Evolutionary conservation across 2,329 filamentous ascomycete genomes (phyloP).

Genomic region (Metarhizium rileyi): DNA sequence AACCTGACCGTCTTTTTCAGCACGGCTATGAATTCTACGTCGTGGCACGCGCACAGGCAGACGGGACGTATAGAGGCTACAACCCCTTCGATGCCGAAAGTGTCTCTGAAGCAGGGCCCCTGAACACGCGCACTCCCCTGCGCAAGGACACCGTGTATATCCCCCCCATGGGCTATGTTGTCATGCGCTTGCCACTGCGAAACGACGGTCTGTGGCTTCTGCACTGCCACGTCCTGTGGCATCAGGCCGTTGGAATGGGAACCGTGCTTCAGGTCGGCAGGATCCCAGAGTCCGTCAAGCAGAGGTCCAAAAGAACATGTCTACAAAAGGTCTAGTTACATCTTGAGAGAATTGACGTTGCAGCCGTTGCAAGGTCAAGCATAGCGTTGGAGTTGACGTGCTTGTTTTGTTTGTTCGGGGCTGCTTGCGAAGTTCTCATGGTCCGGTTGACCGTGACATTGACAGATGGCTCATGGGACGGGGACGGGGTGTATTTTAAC

Average conservation of each 20-base stretch:
- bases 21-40: conserved; percentile 13
- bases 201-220: conserved; percentile 27
- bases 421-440: too few species aligned
- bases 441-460: too few species aligned
- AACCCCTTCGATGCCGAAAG: conserved; percentile 9
- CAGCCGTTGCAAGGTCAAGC: too few species aligned
- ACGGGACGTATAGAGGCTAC: conserved; percentile 7
- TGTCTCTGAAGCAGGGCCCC: background rate
- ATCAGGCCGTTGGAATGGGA: conserved; percentile 24
- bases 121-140: conserved; percentile 16
- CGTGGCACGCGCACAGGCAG: conserved; percentile 5
- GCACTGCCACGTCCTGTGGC: conserved; percentile 26
- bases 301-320: background rate
- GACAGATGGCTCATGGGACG: too few species aligned
- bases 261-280: conserved; percentile 9
- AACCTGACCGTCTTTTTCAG: background rate
- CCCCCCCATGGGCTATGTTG: conserved; percentile 23
- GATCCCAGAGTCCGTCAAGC: background rate
- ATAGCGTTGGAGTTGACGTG: too few species aligned
- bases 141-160: conserved; percentile 23
- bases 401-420: too few species aligned
- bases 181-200: conserved; percentile 22
- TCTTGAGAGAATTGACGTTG: too few species aligned
- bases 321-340: too few species aligned
- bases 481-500: too few species aligned